Conservation (phyloP, 2,329 filamentous ascomycete species). For the Amauroascus niger region DNA sequence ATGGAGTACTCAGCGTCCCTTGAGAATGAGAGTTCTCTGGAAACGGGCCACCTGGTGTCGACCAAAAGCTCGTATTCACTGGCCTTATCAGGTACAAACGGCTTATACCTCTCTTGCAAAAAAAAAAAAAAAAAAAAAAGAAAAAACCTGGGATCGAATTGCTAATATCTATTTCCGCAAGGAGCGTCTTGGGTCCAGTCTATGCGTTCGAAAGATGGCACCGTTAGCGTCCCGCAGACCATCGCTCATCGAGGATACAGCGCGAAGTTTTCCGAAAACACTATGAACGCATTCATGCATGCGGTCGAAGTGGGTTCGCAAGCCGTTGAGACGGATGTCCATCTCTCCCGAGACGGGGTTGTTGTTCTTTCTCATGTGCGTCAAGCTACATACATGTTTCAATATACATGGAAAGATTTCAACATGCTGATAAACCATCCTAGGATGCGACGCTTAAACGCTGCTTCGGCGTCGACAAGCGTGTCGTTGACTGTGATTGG, state of each 20-base stretch:
- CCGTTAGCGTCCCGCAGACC: constrained; percentile 23
- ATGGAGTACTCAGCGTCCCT: neutral
- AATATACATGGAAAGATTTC: neutral
- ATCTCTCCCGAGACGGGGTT: constrained; percentile 69
- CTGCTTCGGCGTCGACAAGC: constrained; percentile 67
- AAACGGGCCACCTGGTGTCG: constrained; percentile 7
- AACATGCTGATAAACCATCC: neutral
- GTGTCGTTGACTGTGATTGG: constrained; percentile 69
- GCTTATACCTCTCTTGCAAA: neutral
- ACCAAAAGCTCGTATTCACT: constrained; percentile 4
- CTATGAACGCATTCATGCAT: constrained; percentile 64
- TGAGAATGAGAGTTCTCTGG: constrained; percentile 2
- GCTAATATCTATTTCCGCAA: neutral
- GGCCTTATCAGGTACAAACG: neutral
- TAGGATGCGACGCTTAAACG: constrained; percentile 67
- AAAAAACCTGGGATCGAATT: neutral
- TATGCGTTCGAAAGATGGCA: constrained; percentile 2
- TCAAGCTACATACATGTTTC: neutral
- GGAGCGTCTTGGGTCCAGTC: constrained; percentile 4
- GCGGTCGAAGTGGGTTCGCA: constrained; percentile 66
- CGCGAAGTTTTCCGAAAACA: constrained; percentile 72
- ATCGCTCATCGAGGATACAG: constrained; percentile 47
- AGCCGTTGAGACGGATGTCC: constrained; percentile 81
- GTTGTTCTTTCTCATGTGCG: constrained; percentile 73
- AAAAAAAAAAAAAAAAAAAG: too few species aligned